Evolutionary conservation across 2,329 filamentous ascomycete species (phyloP).

Genomic region (Elsinoe arachidis): DNA sequence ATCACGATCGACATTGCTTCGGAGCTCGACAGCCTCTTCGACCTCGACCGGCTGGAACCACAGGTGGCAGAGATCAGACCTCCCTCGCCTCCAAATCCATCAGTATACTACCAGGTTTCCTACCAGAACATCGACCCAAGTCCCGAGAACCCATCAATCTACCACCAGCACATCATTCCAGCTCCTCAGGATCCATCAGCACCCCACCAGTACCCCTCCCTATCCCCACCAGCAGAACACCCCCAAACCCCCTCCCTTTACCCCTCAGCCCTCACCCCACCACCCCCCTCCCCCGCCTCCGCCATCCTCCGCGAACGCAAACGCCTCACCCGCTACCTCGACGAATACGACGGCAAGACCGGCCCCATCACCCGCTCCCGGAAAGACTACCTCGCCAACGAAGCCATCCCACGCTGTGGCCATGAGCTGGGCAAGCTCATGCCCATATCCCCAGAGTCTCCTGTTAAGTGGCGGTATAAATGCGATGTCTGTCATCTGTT

Average conservation of each 20-base stretch:
- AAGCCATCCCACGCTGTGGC: background rate
- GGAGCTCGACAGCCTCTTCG: background rate
- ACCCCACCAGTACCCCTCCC: no score
- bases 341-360: background rate
- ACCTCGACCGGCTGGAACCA: background rate
- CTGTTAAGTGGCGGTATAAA: background rate
- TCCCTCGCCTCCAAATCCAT: background rate
- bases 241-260: background rate
- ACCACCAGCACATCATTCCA: no score
- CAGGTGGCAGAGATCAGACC: background rate
- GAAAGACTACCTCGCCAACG: background rate
- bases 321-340: background rate
- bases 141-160: no score
- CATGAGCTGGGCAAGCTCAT: background rate
- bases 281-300: background rate
- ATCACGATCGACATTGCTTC: background rate
- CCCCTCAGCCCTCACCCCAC: background rate
- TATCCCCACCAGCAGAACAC: background rate
- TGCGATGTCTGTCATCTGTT: background rate
- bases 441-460: background rate
- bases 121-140: no score
- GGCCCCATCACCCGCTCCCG: background rate
- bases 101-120: no score
- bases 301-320: background rate
- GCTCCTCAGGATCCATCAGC: no score